Evolutionary conservation across 768 basidiomycete species (phyloP).

Genomic region (Rhodosporidiobolus sp.): DNA sequence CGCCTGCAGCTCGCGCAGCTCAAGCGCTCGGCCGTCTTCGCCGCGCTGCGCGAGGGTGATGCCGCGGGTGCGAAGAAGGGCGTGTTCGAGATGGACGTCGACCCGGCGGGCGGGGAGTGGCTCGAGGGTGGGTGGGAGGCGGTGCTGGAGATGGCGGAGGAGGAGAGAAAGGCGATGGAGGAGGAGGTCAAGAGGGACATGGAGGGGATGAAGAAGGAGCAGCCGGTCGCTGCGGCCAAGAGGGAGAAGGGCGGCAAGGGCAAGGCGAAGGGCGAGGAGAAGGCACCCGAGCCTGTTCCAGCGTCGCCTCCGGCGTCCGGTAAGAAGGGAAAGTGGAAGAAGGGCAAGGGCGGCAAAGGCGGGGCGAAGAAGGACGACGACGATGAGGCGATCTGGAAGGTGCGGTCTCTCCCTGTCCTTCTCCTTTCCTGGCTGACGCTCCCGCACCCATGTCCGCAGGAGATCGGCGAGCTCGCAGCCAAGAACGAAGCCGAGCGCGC

Average conservation of each 20-base stretch:
- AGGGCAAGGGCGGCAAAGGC: slow-evolving; percentile 55
- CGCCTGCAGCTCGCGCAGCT: slow-evolving; percentile 55
- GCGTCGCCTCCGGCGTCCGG: background rate
- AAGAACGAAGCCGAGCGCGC: background rate
- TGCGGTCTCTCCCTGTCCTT: no score
- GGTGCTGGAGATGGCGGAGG: background rate
- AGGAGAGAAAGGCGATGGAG: background rate
- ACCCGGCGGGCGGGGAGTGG: slow-evolving; percentile 69
- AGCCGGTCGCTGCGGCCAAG: background rate
- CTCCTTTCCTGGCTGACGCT: no score
- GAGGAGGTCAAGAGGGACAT: no score
- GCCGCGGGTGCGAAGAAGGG: slow-evolving; percentile 60
- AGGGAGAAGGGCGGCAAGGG: no score
- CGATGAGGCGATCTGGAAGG: background rate
- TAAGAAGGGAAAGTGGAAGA: slow-evolving; percentile 8
- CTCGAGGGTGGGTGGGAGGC: slow-evolving; percentile 51
- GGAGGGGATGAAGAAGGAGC: no score
- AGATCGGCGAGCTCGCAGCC: background rate
- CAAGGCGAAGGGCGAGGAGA: slow-evolving; percentile 9
- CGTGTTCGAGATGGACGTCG: slow-evolving; percentile 66
- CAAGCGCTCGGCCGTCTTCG: slow-evolving; percentile 62
- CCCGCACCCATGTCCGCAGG: no score
- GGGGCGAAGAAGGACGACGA: background rate
- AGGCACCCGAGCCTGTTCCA: background rate
- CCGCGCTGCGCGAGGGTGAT: slow-evolving; percentile 62